A percentile compares a stretch with the other conserved stretches of the same genome.
phyloP scores from a whole-genome alignment of 176 grass and related monocot genomes.

The Juncus effusus region DNA sequence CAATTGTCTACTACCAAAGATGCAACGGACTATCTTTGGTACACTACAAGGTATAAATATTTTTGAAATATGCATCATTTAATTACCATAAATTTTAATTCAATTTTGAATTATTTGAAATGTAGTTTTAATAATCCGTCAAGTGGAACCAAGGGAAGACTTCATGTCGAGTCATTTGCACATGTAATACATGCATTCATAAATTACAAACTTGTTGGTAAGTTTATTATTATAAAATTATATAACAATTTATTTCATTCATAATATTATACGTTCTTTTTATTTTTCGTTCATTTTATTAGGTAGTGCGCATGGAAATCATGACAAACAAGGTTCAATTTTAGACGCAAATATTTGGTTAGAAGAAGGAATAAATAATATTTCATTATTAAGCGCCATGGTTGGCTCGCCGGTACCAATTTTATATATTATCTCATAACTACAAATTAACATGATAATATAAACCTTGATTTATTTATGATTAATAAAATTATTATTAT shows the following conservation, averaged over 20 bases:
- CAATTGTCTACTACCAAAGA: slow-evolving; percentile 81
- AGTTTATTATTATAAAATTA: slow-evolving; percentile 26
- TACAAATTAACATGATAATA: neutral
- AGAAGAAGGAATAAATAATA: slow-evolving; percentile 53
- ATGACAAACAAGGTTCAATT: slow-evolving; percentile 31
- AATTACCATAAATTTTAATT: slow-evolving; percentile 1
- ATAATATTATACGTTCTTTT: slow-evolving; percentile 8
- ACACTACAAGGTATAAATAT: slow-evolving; percentile 49
- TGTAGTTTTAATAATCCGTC: slow-evolving; percentile 60
- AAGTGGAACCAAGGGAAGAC: slow-evolving; percentile 18
- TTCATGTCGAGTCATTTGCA: slow-evolving; percentile 62
- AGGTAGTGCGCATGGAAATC: slow-evolving; percentile 66
- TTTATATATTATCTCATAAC: slow-evolving; percentile 17
- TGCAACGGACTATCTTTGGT: slow-evolving; percentile 96
- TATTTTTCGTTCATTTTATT: slow-evolving; percentile 8
- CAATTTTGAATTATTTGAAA: slow-evolving; percentile 32
- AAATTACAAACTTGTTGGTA: slow-evolving; percentile 58
- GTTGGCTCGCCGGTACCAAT: slow-evolving; percentile 85
- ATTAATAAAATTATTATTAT: neutral
- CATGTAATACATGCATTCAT: slow-evolving; percentile 86
- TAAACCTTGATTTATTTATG: neutral
- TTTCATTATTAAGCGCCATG: slow-evolving; percentile 86
- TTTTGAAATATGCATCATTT: neutral
- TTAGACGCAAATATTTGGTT: slow-evolving; percentile 44
- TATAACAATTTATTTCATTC: neutral